A percentile compares a stretch with the other conserved stretches of the same genome.
Conservation (phyloP, 176 grass and related monocot species). For the Cocos nucifera region DNA sequence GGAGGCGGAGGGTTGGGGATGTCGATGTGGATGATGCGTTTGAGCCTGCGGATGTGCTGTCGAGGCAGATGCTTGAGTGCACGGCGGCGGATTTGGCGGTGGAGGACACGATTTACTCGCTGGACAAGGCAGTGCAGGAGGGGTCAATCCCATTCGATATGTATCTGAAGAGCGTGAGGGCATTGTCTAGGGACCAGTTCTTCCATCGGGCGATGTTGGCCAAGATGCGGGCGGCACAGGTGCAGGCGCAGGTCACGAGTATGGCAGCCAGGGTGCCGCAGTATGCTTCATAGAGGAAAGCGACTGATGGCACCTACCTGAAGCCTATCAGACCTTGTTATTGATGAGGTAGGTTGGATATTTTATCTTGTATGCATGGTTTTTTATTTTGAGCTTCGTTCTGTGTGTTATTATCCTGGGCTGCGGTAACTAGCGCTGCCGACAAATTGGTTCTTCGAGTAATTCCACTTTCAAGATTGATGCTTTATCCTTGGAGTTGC, state of each 20-base stretch:
- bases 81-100: slow-evolving; percentile 52
- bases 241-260: slow-evolving; percentile 51
- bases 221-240: slow-evolving; percentile 44
- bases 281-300: slow-evolving; percentile 35
- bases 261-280: slow-evolving; percentile 44
- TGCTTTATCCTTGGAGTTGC: no score
- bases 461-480: no score
- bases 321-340: no score
- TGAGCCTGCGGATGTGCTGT: slow-evolving; percentile 35
- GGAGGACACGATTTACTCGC: slow-evolving; percentile 64
- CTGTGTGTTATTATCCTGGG: no score
- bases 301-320: no score
- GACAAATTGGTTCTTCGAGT: no score
- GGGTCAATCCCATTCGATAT: slow-evolving; percentile 51
- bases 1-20: slow-evolving; percentile 2
- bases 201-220: slow-evolving; percentile 53
- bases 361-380: no score
- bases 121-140: slow-evolving; percentile 79
- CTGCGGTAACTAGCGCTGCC: no score
- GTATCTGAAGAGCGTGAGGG: slow-evolving; percentile 61
- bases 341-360: no score
- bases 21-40: slow-evolving; percentile 36
- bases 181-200: slow-evolving; percentile 60
- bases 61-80: slow-evolving; percentile 70
- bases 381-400: no score